Base-by-base conservation (phyloP, 164 flowering plant genomes). In the Tinospora cordifolia region DNA sequence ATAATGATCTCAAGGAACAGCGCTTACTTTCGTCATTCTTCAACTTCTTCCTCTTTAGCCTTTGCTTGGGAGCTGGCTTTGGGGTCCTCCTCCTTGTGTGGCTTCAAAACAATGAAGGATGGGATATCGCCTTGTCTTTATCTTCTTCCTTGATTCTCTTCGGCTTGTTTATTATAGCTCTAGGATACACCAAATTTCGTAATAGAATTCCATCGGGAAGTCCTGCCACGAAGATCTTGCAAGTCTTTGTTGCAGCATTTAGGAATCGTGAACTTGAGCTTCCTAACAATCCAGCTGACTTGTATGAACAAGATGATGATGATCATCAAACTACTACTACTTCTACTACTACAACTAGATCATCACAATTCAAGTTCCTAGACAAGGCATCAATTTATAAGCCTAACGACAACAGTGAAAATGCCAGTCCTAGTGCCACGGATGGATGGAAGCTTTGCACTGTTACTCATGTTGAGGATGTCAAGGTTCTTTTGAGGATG, bases 381-480 rank as follows among this genome's bases (percentile, higher is more conserved):
- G 74, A 71, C 24, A 71, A 36, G 63, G 74, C 74, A 39, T 72
- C 72, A 38, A 75, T 75, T 3, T 8, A 54, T 8, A 22, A 14
- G 15, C 19, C 60, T 24, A 51, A 19, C 0, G 6, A 19, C 0
- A 10, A 40, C 21, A 62, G 39, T 39, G 60, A 51, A 24, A 57
- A 14, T 19, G 5, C 8, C 15, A 30, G 36, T 30, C 40, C 21
- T 11, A 36, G n/a, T 46, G 63, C 24, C 64, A 69, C 17, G 69
- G 79, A 77, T 65, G 77, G 82, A 63, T 80, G 86, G 81, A 79
- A 74, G 39, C 59, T 78, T 4, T 84, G 87, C 75, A 81, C 78
- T 0, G 80, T 79, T 6, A 69, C 78, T 2, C 83, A 81, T 66
- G 87, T 86, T 6, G 84, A 86, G 77, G 84, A 83, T 76, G 84